Evolutionary conservation across 75 land plant genomes (phyloP).

Genomic region (Sequoia sempervirens): DNA sequence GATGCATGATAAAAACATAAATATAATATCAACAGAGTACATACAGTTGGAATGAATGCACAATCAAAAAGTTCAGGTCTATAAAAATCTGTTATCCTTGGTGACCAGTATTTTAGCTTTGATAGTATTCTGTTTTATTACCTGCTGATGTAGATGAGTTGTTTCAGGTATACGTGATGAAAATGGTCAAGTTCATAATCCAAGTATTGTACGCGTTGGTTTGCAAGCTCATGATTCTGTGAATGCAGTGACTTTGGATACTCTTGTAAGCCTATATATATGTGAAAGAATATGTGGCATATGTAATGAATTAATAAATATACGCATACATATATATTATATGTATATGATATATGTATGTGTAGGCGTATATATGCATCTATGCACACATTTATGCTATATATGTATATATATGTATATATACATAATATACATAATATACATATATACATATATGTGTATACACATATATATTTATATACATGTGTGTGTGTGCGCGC

Average conservation of each 20-base stretch:
- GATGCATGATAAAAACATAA: background rate
- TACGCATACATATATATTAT: no score
- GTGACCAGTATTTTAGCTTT: background rate
- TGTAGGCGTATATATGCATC: no score
- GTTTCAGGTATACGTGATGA: conserved; percentile 87
- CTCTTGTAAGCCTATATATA: conserved; percentile 52
- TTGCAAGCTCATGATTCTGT: conserved; percentile 89
- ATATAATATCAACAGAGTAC: background rate
- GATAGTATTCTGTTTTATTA: background rate
- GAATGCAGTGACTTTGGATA: conserved; percentile 84
- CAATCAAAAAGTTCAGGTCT: background rate
- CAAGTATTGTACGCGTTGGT: conserved; percentile 94
- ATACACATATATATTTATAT: no score
- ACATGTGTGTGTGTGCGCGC: no score
- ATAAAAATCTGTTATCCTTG: conserved; percentile 8
- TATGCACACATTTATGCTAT: no score
- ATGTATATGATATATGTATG: no score
- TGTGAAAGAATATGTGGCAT: background rate
- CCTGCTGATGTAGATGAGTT: background rate
- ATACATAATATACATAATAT: no score
- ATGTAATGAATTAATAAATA: no score
- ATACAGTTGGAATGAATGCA: background rate
- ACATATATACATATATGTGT: no score
- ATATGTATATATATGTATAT: no score
- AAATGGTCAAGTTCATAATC: conserved; percentile 68